phyloP scores from a whole-genome alignment of 192 early-diverging fungal species.

The Backusella luteola region DNA sequence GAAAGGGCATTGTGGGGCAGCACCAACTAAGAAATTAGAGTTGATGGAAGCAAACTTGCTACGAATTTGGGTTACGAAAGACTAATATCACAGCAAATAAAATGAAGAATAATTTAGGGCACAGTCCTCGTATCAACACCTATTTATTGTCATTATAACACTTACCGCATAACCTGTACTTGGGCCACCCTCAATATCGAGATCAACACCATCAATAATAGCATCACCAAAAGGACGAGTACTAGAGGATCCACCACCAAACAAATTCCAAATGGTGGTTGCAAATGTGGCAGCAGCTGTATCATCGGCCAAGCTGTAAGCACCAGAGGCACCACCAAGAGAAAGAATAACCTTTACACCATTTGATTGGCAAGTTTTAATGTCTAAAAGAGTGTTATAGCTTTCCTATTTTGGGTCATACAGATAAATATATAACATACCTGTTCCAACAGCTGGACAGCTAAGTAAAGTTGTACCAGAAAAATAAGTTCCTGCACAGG shows the following conservation, averaged over 20 bases:
- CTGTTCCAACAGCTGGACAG: slow-evolving; percentile 62
- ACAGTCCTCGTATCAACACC: background rate
- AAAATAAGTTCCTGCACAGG: slow-evolving; percentile 52
- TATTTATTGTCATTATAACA: background rate
- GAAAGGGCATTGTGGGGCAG: slow-evolving; percentile 75
- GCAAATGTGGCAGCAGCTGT: slow-evolving; percentile 59
- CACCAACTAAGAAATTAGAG: slow-evolving; percentile 53
- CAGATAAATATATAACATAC: slow-evolving; percentile 6
- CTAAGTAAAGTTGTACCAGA: slow-evolving; percentile 60
- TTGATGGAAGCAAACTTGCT: slow-evolving; percentile 38
- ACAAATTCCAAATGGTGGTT: slow-evolving; percentile 72
- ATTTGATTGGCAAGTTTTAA: slow-evolving; percentile 66
- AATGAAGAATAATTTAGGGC: background rate
- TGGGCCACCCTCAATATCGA: slow-evolving; percentile 71
- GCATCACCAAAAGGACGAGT: slow-evolving; percentile 70
- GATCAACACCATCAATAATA: slow-evolving; percentile 48
- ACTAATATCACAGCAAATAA: background rate
- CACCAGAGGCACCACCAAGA: slow-evolving; percentile 66
- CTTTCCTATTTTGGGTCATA: background rate
- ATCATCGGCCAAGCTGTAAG: slow-evolving; percentile 59
- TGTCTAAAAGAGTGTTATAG: slow-evolving; percentile 37
- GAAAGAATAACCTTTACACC: slow-evolving; percentile 76
- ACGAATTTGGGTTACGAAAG: slow-evolving; percentile 57
- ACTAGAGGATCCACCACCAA: slow-evolving; percentile 60
- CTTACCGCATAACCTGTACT: slow-evolving; percentile 50